Base-by-base conservation (phyloP, 306 rosid genomes). In the Comarum palustre region DNA sequence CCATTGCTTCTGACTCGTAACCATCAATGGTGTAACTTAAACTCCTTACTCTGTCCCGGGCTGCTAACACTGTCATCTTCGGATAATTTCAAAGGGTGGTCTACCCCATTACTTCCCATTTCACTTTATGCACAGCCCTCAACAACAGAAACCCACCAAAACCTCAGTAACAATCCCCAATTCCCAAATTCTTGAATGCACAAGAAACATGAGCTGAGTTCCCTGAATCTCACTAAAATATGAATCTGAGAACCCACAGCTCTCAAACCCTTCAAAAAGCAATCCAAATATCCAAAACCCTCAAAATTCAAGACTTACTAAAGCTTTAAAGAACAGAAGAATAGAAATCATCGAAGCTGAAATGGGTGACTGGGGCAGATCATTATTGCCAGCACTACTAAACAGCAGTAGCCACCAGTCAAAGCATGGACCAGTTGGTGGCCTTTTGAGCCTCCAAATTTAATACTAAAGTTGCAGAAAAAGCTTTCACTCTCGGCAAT, bases 101-200 rank as follows among this genome's bases (percentile, higher is more conserved):
- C 79, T 67, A 68, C 73, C 67, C 82, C 90, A 79, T 87, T 66
- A 73, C 86, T 79, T 52, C 83, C 78, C 86, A 81, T 85, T 60
- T 20, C 51, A 17, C 74, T 59, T 8, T 31, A 16, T n/a, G 2
- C 66, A 71, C 16, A 34, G 42, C 27, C 74, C 58, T 32, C 50
- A 77, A 61, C 34, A 20, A 39, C 58, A 41, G 34, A 42, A 73
- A 41, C 43, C 8, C 55, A 34, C 67, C 34, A 63, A 78, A 78
- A 50, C 5, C 72, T 69, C 36, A 17, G 32, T 73, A 48, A 8
- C 69, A 65, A 27, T 34, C 58, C 81, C 74, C 60, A 69, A 34
- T 48, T 39, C 10, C 57, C 70, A 60, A 70, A 77, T 32, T 61
- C 69, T 79, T 46, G n/a, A 76, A 72, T 59, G 17, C 16, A 41